These are phyloP conservation scores for Annona cherimola DNA, from an alignment of 164 flowering plant genomes.

Conservation along the genomic window DNA sequence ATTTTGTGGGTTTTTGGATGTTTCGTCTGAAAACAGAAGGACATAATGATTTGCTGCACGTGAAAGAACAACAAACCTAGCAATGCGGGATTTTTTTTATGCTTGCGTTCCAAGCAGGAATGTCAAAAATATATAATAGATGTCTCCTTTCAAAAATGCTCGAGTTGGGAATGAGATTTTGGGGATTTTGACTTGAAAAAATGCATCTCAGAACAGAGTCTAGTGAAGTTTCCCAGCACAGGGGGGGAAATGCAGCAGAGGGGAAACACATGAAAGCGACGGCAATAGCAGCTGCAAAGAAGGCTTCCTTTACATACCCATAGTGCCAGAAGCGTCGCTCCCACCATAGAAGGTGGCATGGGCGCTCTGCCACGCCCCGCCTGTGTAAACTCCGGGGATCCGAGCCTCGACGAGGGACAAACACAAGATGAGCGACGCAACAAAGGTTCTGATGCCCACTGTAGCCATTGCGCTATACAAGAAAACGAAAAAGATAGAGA, in stretches of 20 bases:
- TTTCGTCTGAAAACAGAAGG: neutral
- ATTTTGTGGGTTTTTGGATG: neutral
- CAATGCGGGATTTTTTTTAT: no score
- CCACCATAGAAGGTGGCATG: constrained; percentile 96
- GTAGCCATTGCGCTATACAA: constrained; percentile 2
- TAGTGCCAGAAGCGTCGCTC: constrained; percentile 86
- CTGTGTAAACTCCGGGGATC: constrained; percentile 64
- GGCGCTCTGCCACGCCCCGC: constrained; percentile 62
- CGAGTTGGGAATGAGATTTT: no score
- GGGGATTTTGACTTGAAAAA: no score
- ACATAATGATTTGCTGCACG: neutral
- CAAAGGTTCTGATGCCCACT: neutral
- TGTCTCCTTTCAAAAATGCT: no score
- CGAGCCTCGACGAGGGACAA: constrained; percentile 34
- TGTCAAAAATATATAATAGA: no score
- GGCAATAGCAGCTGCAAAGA: no score
- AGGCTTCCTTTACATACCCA: constrained; percentile 46
- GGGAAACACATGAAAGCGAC: neutral
- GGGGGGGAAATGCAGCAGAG: neutral
- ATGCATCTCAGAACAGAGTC: no score
- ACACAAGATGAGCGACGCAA: constrained; percentile 22
- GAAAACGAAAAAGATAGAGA: constrained; percentile 11
- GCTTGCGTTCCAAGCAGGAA: no score
- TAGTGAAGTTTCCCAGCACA: no score
- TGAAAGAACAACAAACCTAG: no score